Conservation (phyloP, 2,329 filamentous ascomycete species). For the Calonectria montana region DNA sequence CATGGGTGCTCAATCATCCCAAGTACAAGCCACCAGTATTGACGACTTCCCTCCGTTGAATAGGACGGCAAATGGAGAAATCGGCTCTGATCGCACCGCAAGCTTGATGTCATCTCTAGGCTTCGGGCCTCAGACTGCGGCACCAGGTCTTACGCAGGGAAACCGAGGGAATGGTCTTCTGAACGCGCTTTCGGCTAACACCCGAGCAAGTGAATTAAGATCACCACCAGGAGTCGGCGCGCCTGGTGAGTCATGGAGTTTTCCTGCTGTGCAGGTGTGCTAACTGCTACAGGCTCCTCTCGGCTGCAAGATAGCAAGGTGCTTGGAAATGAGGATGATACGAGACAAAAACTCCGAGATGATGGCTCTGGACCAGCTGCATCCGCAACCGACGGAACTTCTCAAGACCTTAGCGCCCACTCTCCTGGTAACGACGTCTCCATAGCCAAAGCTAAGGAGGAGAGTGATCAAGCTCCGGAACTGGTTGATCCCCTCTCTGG, state of each 20-base stretch:
- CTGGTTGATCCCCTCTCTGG: constrained; percentile 69
- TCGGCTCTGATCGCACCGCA: constrained; percentile 65
- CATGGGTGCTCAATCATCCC: constrained; percentile 54
- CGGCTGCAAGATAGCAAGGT: constrained; percentile 59
- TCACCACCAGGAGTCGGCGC: constrained; percentile 58
- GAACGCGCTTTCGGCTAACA: constrained; percentile 72
- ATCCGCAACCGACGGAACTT: constrained; percentile 47
- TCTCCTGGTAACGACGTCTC: constrained; percentile 58
- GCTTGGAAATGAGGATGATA: constrained; percentile 55
- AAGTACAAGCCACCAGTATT: constrained; percentile 59
- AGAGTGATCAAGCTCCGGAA: constrained; percentile 54
- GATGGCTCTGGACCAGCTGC: constrained; percentile 50
- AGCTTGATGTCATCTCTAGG: constrained; percentile 65
- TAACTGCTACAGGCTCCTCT: constrained; percentile 45
- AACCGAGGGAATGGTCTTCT: constrained; percentile 70
- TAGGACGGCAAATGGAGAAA: constrained; percentile 67
- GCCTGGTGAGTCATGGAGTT: constrained; percentile 45
- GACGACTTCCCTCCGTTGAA: constrained; percentile 74
- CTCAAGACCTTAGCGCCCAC: constrained; percentile 49
- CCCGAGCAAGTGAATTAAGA: constrained; percentile 60
- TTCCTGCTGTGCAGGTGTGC: constrained; percentile 10
- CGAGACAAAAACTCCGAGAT: constrained; percentile 61
- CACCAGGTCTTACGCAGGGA: constrained; percentile 49
- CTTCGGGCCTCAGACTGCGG: constrained; percentile 61
- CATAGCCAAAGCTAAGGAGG: constrained; percentile 55